Conservation (phyloP, 176 grass and related monocot species). For the Neostapfia colusana region DNA sequence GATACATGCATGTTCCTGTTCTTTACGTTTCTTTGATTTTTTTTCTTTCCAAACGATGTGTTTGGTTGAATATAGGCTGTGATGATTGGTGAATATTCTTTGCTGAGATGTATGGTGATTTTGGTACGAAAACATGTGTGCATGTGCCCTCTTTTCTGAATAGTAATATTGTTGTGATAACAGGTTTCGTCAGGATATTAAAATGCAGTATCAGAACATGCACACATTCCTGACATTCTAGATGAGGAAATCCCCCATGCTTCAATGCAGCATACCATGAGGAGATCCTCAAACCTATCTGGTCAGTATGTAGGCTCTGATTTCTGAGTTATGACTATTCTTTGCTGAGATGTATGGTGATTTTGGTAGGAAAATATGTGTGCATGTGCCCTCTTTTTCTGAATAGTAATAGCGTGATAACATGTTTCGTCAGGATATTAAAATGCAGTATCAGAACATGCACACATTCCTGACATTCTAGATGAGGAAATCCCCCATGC, state of each 20-base stretch:
- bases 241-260: conserved; percentile 9
- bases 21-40: conserved; percentile 20
- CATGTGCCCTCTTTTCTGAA: conserved; percentile 25
- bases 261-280: conserved; percentile 17
- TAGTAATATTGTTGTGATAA: conserved; percentile 17
- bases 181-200: neutral
- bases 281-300: conserved; percentile 33
- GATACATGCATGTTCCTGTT: conserved; percentile 45
- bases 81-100: conserved; percentile 40
- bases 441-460: conserved; percentile 24
- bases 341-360: conserved; percentile 46
- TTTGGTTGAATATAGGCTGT: conserved; percentile 27
- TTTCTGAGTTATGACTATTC: conserved; percentile 14
- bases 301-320: conserved; percentile 36
- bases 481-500: conserved; percentile 9
- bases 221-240: conserved; percentile 38
- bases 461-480: conserved; percentile 38
- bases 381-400: conserved; percentile 31
- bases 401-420: conserved; percentile 8
- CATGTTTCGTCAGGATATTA: neutral
- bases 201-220: conserved; percentile 24
- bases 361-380: conserved; percentile 38
- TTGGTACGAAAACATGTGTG: conserved; percentile 38
- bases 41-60: neutral
- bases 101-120: conserved; percentile 43